Evolutionary conservation across 1,284 basidiomycete genomes (phyloP), one percentile per base, ranked within the genome.

Genomic region (Cutaneotrichosporon sp.): DNA sequence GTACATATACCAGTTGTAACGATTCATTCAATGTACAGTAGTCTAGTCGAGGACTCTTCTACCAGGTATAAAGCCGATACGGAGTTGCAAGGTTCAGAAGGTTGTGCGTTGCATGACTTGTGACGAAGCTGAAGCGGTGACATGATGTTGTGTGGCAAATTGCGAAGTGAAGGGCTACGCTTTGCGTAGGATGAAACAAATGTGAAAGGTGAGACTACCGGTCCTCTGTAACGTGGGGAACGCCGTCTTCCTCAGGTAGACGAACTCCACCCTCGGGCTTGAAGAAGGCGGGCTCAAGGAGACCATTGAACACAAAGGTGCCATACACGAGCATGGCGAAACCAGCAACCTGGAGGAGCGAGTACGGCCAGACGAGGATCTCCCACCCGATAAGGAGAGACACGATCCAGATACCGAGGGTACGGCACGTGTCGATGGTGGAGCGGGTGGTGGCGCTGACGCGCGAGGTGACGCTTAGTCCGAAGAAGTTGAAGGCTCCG

Each of bases 401-500:
- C 63, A 96, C 79, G 54, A 90, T 76, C 78, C 79, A 76, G 41
- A 74, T 98, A 20, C 85, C 85, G 51, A 98, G 80, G 1, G 96
- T 97, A 62, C 96, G 82, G 78, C 92, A 97, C 5, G 94, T 96
- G 73, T 99, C 96, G 42, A 93, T 90, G 46, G 96, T 82, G 56
- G 85, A 88, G 56, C 91, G 81, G 19, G 88, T 88, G 2, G 90
- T 93, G 34, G 91, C 90, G 71, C 84, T 90, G 57, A 92, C 87
- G 66, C 88, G 84, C 60, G 85, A 82, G 8, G 94, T 98, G 51
- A 98, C 91, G 68, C 86, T 88, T 39, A 97, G 76, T 5, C 94
- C 92, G 66, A 92, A 96, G 75, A 85, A 93, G 78, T 98, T 99
- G 83, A 94, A 99, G 22, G 92, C 76, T n/a, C 90, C 81, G 60